phyloP scores from a whole-genome alignment of 805 yeast genomes.

The Lipomyces lipofer region DNA sequence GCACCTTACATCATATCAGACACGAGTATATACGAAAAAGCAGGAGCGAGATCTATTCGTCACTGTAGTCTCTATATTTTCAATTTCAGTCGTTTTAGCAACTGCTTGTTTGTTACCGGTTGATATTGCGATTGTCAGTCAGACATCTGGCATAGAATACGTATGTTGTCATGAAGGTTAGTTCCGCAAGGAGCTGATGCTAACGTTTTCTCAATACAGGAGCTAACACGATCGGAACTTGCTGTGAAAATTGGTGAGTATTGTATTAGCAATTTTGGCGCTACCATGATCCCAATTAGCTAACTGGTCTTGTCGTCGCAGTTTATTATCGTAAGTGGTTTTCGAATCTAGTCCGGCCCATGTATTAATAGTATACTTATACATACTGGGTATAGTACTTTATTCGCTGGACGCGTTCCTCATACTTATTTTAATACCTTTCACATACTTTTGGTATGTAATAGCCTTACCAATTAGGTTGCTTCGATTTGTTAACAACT shows the following conservation, averaged over 20 bases:
- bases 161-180: not conserved
- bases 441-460: slow-evolving; percentile 34
- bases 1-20: slow-evolving; percentile 8
- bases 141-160: slow-evolving; percentile 17
- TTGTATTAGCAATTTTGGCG: not conserved
- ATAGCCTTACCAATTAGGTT: not conserved
- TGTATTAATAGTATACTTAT: not conserved
- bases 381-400: slow-evolving; percentile 13
- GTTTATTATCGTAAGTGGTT: slow-evolving; percentile 24
- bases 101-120: slow-evolving; percentile 32
- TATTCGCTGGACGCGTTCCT: slow-evolving; percentile 32
- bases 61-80: slow-evolving; percentile 29
- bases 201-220: slow-evolving; percentile 2
- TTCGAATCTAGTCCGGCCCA: not conserved
- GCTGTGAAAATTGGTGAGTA: slow-evolving; percentile 13
- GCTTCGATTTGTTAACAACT: not conserved
- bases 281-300: not conserved
- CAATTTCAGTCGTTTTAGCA: slow-evolving; percentile 31
- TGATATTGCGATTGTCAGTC: slow-evolving; percentile 33
- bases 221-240: slow-evolving; percentile 6
- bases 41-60: slow-evolving; percentile 32
- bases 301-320: not conserved
- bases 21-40: slow-evolving; percentile 26
- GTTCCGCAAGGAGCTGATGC: not conserved
- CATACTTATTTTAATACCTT: slow-evolving; percentile 31